phyloP scores from a whole-genome alignment of 2,329 filamentous ascomycete genomes.

The Cladosporium sp. region DNA sequence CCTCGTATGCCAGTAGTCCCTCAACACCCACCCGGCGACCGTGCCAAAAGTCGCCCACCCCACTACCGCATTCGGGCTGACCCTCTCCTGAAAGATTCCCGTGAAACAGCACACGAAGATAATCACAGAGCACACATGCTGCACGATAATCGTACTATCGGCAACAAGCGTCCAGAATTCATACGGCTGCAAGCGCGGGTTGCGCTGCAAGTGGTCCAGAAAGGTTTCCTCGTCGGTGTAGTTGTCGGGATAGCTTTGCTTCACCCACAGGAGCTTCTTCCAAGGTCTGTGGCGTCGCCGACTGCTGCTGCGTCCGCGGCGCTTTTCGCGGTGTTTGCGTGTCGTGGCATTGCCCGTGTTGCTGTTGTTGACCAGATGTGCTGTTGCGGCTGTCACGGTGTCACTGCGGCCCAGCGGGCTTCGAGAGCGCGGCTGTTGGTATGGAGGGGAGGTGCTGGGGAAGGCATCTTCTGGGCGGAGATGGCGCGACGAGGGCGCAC shows the following conservation, averaged over 20 bases:
- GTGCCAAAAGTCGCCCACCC: slow-evolving; percentile 79
- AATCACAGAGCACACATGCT: slow-evolving; percentile 90
- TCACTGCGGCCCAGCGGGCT: slow-evolving; percentile 30
- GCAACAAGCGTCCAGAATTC: slow-evolving; percentile 97
- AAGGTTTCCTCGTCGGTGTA: slow-evolving; percentile 97
- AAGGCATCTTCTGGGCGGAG: slow-evolving; percentile 84
- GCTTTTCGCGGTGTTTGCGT: slow-evolving; percentile 40
- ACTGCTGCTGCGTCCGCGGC: slow-evolving; percentile 59
- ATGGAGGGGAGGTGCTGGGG: slow-evolving; percentile 58
- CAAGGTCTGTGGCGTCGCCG: slow-evolving; percentile 57
- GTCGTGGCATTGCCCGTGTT: slow-evolving; percentile 19
- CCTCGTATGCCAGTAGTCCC: slow-evolving; percentile 70
- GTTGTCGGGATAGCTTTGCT: slow-evolving; percentile 97
- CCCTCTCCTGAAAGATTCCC: slow-evolving; percentile 78
- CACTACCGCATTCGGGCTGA: slow-evolving; percentile 87
- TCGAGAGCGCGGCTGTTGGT: slow-evolving; percentile 31
- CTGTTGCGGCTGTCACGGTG: slow-evolving; percentile 19
- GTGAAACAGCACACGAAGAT: slow-evolving; percentile 95
- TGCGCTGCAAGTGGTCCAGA: slow-evolving; percentile 89
- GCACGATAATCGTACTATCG: slow-evolving; percentile 92
- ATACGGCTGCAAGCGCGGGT: slow-evolving; percentile 88
- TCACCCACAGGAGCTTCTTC: slow-evolving; percentile 98
- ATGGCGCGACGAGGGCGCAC: slow-evolving; percentile 35
- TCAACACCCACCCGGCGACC: slow-evolving; percentile 81
- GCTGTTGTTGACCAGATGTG: slow-evolving; percentile 8